Evolutionary conservation across 176 grass and related monocot genomes (phyloP).

Genomic region (Oryza brachyantha): DNA sequence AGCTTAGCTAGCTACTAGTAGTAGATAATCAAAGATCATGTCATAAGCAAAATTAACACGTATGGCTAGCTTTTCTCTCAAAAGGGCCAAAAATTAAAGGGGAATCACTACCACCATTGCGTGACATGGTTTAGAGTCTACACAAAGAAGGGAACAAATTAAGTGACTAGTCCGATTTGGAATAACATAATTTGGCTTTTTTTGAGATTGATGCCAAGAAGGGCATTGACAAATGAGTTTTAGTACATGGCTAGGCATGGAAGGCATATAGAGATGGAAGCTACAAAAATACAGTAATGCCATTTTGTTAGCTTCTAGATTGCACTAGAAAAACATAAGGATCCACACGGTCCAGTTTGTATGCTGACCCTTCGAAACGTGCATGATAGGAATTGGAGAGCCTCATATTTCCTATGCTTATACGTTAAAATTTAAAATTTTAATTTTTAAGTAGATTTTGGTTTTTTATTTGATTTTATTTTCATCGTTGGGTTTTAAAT

Average conservation of each 20-base stretch:
- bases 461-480: too few species aligned
- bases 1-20: neutral
- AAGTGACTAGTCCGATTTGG: slow-evolving; percentile 3
- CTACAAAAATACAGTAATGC: neutral
- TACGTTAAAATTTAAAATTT: too few species aligned
- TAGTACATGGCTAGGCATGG: neutral
- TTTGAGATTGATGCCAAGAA: slow-evolving; percentile 11
- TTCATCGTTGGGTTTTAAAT: too few species aligned
- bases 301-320: too few species aligned
- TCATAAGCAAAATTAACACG: slow-evolving; percentile 5
- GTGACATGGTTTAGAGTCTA: slow-evolving; percentile 27
- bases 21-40: too few species aligned
- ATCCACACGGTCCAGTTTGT: too few species aligned
- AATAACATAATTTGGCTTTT: slow-evolving; percentile 20
- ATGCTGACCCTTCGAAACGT: too few species aligned
- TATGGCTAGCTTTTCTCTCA: slow-evolving; percentile 42
- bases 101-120: slow-evolving; percentile 32
- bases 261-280: neutral
- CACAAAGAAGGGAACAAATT: neutral
- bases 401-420: too few species aligned
- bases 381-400: too few species aligned
- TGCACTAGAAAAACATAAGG: too few species aligned
- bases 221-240: neutral
- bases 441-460: too few species aligned
- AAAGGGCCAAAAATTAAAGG: slow-evolving; percentile 36